phyloP scores from a whole-genome alignment of 805 yeast species.

The Yamadazyma phyllophila region DNA sequence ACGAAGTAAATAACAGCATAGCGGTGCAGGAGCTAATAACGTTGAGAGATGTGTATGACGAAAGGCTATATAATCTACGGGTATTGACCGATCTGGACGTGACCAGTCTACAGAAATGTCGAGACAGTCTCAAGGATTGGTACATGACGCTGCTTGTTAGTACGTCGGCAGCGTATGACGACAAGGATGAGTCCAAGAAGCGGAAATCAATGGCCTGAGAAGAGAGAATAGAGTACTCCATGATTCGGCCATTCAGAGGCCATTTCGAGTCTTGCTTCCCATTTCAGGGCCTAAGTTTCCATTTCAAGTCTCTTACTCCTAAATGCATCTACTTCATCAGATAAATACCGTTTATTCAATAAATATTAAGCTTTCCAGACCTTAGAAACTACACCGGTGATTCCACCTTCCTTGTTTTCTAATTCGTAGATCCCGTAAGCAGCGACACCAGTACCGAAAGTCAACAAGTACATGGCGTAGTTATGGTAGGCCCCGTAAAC shows the following conservation, averaged over 20 bases:
- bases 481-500: constrained; percentile 67
- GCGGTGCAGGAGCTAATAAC: constrained; percentile 17
- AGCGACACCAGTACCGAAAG: constrained; percentile 61
- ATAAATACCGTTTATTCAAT: constrained; percentile 4
- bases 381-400: constrained; percentile 47
- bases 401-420: constrained; percentile 66
- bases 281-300: no score
- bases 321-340: no score
- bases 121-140: constrained; percentile 14
- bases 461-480: constrained; percentile 56
- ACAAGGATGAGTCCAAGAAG: background rate
- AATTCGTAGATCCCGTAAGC: constrained; percentile 70
- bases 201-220: background rate
- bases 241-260: no score
- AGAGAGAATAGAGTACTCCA: no score
- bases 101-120: constrained; percentile 17
- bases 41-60: constrained; percentile 33
- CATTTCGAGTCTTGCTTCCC: no score
- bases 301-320: no score
- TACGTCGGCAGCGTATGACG: background rate
- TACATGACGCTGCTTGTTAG: constrained; percentile 1
- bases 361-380: constrained; percentile 34
- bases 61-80: constrained; percentile 17
- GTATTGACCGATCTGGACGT: constrained; percentile 21
- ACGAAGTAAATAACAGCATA: constrained; percentile 21